Evolutionary conservation across 2,329 filamentous ascomycete species (phyloP).

Genomic region (Periconia sp.): DNA sequence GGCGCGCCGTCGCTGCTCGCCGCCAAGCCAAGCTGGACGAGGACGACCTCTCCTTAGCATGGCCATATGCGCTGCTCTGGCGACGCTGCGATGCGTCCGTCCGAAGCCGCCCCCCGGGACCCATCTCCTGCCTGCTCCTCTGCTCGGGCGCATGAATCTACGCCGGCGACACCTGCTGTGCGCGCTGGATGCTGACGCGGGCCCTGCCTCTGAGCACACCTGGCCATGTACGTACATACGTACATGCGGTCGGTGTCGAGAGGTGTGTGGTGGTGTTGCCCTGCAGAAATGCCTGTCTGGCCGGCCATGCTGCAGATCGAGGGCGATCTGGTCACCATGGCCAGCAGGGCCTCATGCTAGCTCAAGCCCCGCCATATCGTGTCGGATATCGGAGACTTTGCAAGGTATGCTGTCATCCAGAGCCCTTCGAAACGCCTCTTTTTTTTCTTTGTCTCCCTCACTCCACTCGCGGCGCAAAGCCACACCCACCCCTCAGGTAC

Average conservation of each 20-base stretch:
- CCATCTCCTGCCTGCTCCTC: too few species aligned
- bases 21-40: constrained; percentile 28
- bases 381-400: constrained; percentile 46
- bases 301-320: constrained; percentile 38
- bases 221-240: too few species aligned
- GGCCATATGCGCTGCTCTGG: too few species aligned
- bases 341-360: constrained; percentile 34
- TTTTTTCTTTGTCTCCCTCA: constrained; percentile 28
- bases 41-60: background rate
- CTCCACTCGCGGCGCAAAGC: constrained; percentile 39
- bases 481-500: constrained; percentile 40
- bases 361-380: constrained; percentile 39
- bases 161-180: too few species aligned
- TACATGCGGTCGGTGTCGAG: too few species aligned
- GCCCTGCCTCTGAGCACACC: too few species aligned
- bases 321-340: constrained; percentile 47
- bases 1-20: constrained; percentile 15
- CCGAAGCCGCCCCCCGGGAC: too few species aligned
- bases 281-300: constrained; percentile 42
- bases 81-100: too few species aligned
- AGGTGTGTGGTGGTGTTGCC: constrained; percentile 31
- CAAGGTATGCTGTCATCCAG: constrained; percentile 33
- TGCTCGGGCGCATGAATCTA: too few species aligned
- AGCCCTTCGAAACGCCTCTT: constrained; percentile 14
- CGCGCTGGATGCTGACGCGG: too few species aligned